phyloP scores from a whole-genome alignment of 768 basidiomycete species.

The Lactifluus pinguis region DNA sequence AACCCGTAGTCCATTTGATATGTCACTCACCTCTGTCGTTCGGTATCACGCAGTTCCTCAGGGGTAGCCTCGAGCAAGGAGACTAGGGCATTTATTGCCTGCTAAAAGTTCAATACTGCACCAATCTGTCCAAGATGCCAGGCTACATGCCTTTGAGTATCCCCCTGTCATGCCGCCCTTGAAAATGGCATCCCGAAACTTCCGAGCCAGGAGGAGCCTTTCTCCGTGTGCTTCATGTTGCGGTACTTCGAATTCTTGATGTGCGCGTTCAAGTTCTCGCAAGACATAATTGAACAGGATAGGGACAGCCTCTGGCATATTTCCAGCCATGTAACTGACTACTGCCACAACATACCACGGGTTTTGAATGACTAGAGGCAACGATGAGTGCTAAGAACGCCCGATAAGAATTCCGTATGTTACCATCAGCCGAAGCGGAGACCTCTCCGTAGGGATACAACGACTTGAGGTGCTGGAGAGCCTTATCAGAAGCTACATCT shows the following conservation, averaged over 20 bases:
- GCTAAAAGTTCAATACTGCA: neutral
- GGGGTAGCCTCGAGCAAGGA: conserved; percentile 45
- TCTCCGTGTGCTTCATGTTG: conserved; percentile 26
- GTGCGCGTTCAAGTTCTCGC: conserved; percentile 31
- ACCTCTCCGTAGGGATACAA: conserved; percentile 32
- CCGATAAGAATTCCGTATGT: neutral
- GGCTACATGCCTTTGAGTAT: conserved; percentile 41
- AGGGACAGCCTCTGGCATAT: conserved; percentile 49
- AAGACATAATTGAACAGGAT: conserved; percentile 43
- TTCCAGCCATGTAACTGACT: conserved; percentile 49
- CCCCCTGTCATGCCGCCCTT: conserved; percentile 52
- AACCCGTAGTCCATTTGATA: neutral
- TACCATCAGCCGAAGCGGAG: conserved; percentile 18
- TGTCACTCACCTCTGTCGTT: conserved; percentile 35
- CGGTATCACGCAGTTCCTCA: conserved; percentile 39
- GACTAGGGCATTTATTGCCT: conserved; percentile 53
- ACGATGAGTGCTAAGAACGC: neutral
- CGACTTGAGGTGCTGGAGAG: conserved; percentile 37
- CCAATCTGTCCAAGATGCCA: neutral
- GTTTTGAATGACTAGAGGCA: conserved; percentile 26
- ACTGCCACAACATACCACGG: conserved; percentile 56
- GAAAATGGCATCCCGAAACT: conserved; percentile 53
- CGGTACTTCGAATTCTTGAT: conserved; percentile 18
- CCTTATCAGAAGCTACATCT: conserved; percentile 31
- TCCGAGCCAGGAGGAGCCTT: conserved; percentile 38